Base-by-base conservation (phyloP, 305 asterid species). In the Solanum hybrid region DNA sequence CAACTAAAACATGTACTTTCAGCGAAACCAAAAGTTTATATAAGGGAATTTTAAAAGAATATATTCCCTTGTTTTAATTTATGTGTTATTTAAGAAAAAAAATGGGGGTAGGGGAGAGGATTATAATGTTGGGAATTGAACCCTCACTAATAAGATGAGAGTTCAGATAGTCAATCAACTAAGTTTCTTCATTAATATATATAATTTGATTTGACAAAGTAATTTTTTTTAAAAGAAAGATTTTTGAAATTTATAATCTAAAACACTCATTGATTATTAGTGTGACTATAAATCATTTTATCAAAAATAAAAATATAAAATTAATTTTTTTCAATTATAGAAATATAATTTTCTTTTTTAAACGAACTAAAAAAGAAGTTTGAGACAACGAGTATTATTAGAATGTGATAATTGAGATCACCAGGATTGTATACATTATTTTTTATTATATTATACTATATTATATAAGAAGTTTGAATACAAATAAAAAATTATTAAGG, bases 71-170 rank as follows among this genome's bases (percentile, higher is more conserved):
- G 26, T 60, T 60, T 60, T 19, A 60, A 60, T 60, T 56, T 56
- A 45, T 56, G 24, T 56, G 66, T 56, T 56, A 17, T 51, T 5
- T 51, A 51, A 51, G 1, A n/a, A 51, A 6, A 45, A 15, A 6
- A 15, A 2, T 5, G 66, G 1, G n/a, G n/a, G 0, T 51, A 15
- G 10, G 66, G 4, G n/a, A 51, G 66, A 17, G 10, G 4, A 15
- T 51, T 51, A 51, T 2, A 15, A 15, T 51, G 10, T 51, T 1
- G 69, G 4, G 1, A 56, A 56, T 56, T 56, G n/a, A 17, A 17
- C 8, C n/a, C 2, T 56, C 0, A 56, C n/a, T 17, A 56, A 17
- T 0, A 56, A 17, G 22, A 0, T 6, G 4, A 17, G 10, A 56
- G 10, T 56, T 56, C 10, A 56, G 10, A 56, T 56, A 2, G 4